Conservation (phyloP, 1,139 yeast genomes). For the Taphrina deformans region DNA sequence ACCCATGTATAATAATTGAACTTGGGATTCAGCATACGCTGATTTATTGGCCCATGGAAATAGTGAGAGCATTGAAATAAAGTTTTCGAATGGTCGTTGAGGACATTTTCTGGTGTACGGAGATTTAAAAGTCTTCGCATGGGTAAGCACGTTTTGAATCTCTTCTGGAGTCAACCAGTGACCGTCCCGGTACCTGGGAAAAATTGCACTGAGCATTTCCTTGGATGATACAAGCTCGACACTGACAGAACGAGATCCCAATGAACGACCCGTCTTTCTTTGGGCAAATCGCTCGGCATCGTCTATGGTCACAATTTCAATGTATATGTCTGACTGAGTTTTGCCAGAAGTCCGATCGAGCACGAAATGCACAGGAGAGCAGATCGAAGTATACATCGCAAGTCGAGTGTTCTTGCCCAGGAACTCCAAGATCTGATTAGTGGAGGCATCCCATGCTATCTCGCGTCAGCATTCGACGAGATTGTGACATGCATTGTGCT, state of each 20-base stretch:
- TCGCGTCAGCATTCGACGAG: background rate
- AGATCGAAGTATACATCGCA: constrained; percentile 21
- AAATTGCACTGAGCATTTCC: constrained; percentile 26
- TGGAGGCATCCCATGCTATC: constrained; percentile 35
- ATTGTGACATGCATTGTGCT: background rate
- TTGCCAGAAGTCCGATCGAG: constrained; percentile 33
- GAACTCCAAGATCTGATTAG: constrained; percentile 33
- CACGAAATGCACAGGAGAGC: constrained; percentile 14
- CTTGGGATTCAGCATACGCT: constrained; percentile 9
- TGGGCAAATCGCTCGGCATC: constrained; percentile 35
- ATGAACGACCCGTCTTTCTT: constrained; percentile 16
- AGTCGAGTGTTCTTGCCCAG: constrained; percentile 31
- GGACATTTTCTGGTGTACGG: constrained; percentile 31
- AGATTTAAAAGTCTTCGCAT: constrained; percentile 29
- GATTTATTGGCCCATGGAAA: constrained; percentile 22
- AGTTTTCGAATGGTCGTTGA: constrained; percentile 28
- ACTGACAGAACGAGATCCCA: constrained; percentile 30
- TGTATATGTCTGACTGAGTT: constrained; percentile 32
- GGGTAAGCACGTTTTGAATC: constrained; percentile 24
- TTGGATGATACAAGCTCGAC: constrained; percentile 19
- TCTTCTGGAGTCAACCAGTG: constrained; percentile 24
- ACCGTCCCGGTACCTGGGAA: constrained; percentile 17
- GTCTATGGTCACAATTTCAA: constrained; percentile 22
- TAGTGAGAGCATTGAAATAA: constrained; percentile 15
- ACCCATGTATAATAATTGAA: constrained; percentile 12